A percentile compares a stretch with the other conserved stretches of the same genome.
Evolutionary conservation across 2,329 filamentous ascomycete genomes (phyloP).

Genomic region (Apiospora marii): DNA sequence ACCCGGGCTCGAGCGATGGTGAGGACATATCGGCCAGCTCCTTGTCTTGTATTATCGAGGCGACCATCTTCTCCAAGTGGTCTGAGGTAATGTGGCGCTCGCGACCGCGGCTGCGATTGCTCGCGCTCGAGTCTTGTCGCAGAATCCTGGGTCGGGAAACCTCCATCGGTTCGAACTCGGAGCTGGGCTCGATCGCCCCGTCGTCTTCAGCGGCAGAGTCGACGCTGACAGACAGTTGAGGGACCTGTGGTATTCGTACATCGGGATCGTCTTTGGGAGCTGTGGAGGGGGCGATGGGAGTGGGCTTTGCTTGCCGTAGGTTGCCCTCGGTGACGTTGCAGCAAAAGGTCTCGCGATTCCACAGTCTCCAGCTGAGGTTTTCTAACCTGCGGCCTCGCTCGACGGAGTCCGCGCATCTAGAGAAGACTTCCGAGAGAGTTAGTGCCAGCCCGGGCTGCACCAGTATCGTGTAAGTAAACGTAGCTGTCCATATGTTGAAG

Average conservation of each 20-base stretch:
- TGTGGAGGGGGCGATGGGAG: conserved; percentile 40
- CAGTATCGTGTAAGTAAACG: conserved; percentile 47
- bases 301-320: conserved; percentile 42
- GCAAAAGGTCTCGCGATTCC: conserved; percentile 93
- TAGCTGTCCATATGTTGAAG: conserved; percentile 97
- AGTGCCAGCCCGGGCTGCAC: conserved; percentile 36
- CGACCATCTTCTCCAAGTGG: conserved; percentile 92
- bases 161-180: conserved; percentile 62
- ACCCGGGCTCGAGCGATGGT: conserved; percentile 50
- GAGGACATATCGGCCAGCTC: conserved; percentile 59
- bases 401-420: conserved; percentile 91
- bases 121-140: conserved; percentile 74
- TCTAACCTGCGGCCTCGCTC: conserved; percentile 92
- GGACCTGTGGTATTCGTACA: conserved; percentile 61
- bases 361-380: conserved; percentile 94
- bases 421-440: conserved; percentile 73
- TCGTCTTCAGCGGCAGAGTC: conserved; percentile 74
- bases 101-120: conserved; percentile 75
- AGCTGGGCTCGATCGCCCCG: conserved; percentile 66
- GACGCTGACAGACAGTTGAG: conserved; percentile 79
- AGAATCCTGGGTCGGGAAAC: conserved; percentile 72
- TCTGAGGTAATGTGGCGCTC: conserved; percentile 93
- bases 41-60: conserved; percentile 90
- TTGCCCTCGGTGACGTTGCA: conserved; percentile 71
- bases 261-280: conserved; percentile 59